Conservation (phyloP, 495 filamentous ascomycete genomes). For the Astrothelium macrocarpum region DNA sequence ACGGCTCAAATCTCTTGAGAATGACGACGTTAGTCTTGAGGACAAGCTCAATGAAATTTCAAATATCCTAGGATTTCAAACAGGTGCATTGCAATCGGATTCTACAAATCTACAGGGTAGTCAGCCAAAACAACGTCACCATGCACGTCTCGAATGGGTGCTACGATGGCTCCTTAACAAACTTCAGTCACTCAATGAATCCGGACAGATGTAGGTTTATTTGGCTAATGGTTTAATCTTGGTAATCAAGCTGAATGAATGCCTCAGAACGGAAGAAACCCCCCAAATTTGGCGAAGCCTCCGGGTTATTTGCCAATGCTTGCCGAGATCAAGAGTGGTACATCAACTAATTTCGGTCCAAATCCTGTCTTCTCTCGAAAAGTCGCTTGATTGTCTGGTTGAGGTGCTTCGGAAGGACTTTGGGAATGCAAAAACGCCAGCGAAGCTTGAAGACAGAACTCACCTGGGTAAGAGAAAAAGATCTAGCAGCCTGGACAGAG, state of each 20-base stretch:
- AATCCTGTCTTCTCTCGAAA: not conserved
- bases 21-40: not conserved
- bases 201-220: slow-evolving; percentile 5
- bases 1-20: slow-evolving; percentile 17
- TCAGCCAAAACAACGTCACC: slow-evolving; percentile 8
- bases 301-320: not conserved
- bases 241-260: not conserved
- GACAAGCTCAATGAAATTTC: not conserved
- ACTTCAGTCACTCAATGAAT: slow-evolving; percentile 33
- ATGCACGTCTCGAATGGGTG: slow-evolving; percentile 53
- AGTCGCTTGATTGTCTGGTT: not conserved
- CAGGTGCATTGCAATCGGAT: not conserved
- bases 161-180: slow-evolving; percentile 59
- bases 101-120: not conserved
- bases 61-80: slow-evolving; percentile 9
- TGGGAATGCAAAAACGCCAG: not conserved
- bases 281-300: not conserved
- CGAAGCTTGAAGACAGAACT: not conserved
- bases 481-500: not conserved
- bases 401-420: not conserved
- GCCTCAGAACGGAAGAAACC: not conserved
- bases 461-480: not conserved
- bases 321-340: slow-evolving; percentile 8
- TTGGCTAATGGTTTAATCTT: not conserved
- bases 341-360: slow-evolving; percentile 11